phyloP scores from a whole-genome alignment of 148 eudicot genomes.

The Rhododendron vialii region DNA sequence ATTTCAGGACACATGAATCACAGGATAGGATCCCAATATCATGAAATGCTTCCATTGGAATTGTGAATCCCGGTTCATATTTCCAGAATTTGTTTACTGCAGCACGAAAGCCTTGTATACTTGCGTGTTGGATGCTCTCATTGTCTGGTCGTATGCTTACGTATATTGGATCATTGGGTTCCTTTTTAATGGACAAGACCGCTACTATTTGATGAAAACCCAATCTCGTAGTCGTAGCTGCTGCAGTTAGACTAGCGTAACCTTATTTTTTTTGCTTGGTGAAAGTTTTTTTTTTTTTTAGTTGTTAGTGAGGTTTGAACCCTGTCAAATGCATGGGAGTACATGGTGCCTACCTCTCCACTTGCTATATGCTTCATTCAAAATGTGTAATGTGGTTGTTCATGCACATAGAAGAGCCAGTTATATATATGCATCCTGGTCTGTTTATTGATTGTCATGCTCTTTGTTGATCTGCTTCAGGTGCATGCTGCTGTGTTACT shows the following conservation, averaged over 20 bases:
- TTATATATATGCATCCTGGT: not conserved
- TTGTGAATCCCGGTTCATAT: not conserved
- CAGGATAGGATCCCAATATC: not conserved
- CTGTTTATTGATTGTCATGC: not conserved
- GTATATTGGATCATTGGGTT: not conserved
- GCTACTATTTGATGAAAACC: not conserved
- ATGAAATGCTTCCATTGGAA: not conserved
- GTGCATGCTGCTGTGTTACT: constrained; percentile 89
- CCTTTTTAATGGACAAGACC: not conserved
- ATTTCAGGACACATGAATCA: not conserved
- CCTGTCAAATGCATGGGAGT: not conserved
- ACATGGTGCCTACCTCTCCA: too few species aligned
- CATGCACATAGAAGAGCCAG: not conserved
- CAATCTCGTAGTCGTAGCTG: not conserved
- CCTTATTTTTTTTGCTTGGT: not conserved
- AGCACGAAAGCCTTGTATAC: not conserved
- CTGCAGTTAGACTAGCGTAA: not conserved
- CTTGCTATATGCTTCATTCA: not conserved
- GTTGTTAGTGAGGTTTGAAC: too few species aligned
- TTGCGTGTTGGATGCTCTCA: not conserved
- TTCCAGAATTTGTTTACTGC: not conserved
- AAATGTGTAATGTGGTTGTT: not conserved
- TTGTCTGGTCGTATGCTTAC: not conserved
- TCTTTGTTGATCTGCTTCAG: constrained; percentile 30
- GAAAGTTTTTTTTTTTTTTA: too few species aligned